Conservation (phyloP, 2,329 filamentous ascomycete species). For the Proliferodiscus dingleyae region DNA sequence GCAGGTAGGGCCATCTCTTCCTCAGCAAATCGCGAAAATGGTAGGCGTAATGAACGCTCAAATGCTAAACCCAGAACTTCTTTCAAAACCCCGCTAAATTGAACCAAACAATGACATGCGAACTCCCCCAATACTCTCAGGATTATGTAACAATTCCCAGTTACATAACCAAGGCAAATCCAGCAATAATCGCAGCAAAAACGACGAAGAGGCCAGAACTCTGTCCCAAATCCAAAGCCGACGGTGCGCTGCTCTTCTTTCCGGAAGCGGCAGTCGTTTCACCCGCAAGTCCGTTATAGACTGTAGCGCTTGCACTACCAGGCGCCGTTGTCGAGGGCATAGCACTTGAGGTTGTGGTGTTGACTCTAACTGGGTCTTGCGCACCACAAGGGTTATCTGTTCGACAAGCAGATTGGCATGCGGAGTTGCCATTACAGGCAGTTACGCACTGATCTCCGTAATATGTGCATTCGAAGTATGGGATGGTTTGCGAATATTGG, state of each 20-base stretch:
- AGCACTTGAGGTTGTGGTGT: slow-evolving; percentile 44
- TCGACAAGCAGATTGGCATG: slow-evolving; percentile 58
- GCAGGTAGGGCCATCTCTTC: slow-evolving; percentile 3
- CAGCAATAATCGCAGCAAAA: slow-evolving; percentile 50
- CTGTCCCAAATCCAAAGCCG: slow-evolving; percentile 46
- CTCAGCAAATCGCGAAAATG: slow-evolving; percentile 4
- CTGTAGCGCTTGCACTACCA: slow-evolving; percentile 33
- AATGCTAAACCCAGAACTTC: slow-evolving; percentile 12
- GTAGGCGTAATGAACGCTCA: slow-evolving; percentile 16
- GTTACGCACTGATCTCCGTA: slow-evolving; percentile 65
- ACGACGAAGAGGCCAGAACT: slow-evolving; percentile 52
- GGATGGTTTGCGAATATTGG: slow-evolving; percentile 73
- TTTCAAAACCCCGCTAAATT: slow-evolving; percentile 19
- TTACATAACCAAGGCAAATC: slow-evolving; percentile 51
- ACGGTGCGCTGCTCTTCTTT: slow-evolving; percentile 30
- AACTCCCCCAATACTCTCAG: no score
- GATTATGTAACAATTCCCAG: slow-evolving; percentile 2
- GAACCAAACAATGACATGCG: slow-evolving; percentile 9
- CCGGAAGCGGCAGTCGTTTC: slow-evolving; percentile 28
- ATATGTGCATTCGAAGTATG: slow-evolving; percentile 70
- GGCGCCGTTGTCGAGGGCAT: slow-evolving; percentile 37
- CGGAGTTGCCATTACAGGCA: slow-evolving; percentile 50
- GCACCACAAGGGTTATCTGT: slow-evolving; percentile 70
- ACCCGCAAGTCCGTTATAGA: slow-evolving; percentile 42
- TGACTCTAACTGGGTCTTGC: slow-evolving; percentile 54